phyloP scores from a whole-genome alignment of 73 alveolate genomes.

The Blepharisma stoltei region DNA sequence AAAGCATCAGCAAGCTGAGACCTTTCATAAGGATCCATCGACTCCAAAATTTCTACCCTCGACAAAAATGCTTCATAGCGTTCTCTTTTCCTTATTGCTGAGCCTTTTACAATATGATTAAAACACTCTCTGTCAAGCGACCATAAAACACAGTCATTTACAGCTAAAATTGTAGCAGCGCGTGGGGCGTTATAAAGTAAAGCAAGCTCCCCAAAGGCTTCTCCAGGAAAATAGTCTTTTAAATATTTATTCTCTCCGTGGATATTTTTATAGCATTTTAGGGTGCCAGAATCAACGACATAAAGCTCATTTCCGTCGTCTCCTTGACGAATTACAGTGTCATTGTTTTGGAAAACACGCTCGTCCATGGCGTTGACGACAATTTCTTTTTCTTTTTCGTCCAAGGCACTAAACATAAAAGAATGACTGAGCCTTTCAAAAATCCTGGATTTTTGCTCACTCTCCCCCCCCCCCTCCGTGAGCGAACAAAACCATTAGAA shows the following conservation, averaged over 20 bases:
- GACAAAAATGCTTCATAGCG: conserved; percentile 73
- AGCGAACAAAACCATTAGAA: too few relatives aligned
- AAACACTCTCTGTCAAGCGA: conserved; percentile 68
- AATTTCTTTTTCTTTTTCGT: conserved; percentile 72
- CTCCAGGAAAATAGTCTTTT: conserved; percentile 65
- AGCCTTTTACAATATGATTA: conserved; percentile 71
- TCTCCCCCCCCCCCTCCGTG: too few relatives aligned
- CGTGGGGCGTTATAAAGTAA: conserved; percentile 73
- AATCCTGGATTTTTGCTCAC: conserved; percentile 60
- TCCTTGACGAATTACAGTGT: conserved; percentile 78
- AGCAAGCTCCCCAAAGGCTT: conserved; percentile 80
- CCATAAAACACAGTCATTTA: conserved; percentile 58
- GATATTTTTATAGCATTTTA: conserved; percentile 62
- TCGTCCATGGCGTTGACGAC: conserved; percentile 86
- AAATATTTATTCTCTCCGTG: conserved; percentile 40
- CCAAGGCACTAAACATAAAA: conserved; percentile 77
- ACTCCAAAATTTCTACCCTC: conserved; percentile 60
- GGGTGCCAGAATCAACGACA: conserved; percentile 82
- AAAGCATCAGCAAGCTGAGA: conserved; percentile 87
- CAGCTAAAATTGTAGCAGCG: conserved; percentile 74
- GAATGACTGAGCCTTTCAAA: conserved; percentile 60
- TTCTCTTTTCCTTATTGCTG: conserved; percentile 83
- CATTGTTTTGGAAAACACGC: conserved; percentile 58
- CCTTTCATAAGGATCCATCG: conserved; percentile 88
- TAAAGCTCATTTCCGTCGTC: conserved; percentile 88